Evolutionary conservation across 169 alveolate species (phyloP).

Genomic region (Plasmodium coatneyi): DNA sequence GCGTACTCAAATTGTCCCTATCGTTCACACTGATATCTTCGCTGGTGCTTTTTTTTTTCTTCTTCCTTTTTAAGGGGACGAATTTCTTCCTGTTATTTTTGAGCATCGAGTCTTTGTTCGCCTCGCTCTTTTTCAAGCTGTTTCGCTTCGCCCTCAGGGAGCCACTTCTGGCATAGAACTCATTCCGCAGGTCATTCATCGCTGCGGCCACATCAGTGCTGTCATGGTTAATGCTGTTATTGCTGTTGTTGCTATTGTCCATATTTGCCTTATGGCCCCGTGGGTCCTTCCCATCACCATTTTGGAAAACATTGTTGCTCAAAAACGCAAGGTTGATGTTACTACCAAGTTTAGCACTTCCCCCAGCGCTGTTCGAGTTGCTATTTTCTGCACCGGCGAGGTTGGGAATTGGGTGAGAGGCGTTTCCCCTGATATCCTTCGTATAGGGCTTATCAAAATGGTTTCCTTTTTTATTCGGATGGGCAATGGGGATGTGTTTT

Average conservation of each 20-base stretch:
- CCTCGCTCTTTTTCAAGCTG: not conserved
- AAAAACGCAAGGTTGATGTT: not conserved
- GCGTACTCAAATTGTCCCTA: not conserved
- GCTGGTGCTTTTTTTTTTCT: slow-evolving; percentile 32
- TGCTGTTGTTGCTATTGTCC: not conserved
- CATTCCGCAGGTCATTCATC: not conserved
- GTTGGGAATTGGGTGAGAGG: not conserved
- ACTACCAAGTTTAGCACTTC: not conserved
- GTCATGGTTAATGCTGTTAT: not conserved
- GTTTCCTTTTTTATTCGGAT: not conserved
- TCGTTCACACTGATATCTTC: slow-evolving; percentile 29
- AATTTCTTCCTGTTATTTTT: slow-evolving; percentile 18
- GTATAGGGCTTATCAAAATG: not conserved
- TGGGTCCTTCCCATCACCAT: not conserved
- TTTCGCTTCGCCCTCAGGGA: not conserved
- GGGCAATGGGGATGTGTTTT: not conserved
- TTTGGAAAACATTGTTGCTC: not conserved
- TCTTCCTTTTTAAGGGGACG: slow-evolving; percentile 9
- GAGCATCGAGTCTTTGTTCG: not conserved
- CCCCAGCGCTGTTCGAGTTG: not conserved
- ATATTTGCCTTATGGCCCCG: not conserved
- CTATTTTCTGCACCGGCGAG: not conserved
- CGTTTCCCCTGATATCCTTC: not conserved
- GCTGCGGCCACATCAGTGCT: not conserved
- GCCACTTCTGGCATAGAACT: not conserved